A percentile compares a stretch with the other conserved stretches of the same genome.
Conservation (phyloP, 352 stramenopile species). For the Phytophthora nicotianae region DNA sequence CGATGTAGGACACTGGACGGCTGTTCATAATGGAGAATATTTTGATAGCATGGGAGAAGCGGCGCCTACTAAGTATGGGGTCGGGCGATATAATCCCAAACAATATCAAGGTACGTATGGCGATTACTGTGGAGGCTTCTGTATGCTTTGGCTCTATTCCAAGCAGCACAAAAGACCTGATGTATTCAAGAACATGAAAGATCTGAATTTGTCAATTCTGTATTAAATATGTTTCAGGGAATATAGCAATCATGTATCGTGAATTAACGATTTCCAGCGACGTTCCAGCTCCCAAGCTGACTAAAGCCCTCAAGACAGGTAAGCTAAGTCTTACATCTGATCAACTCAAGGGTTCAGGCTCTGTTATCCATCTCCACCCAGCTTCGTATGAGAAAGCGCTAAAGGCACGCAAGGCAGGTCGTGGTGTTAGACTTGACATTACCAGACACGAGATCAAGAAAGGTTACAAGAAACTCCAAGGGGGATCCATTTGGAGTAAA, state of each 20-base stretch:
- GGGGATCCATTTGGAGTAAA: not conserved
- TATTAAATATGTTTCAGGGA: conserved; percentile 4
- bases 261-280: conserved; percentile 5
- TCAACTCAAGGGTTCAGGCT: not conserved
- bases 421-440: too few species aligned
- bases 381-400: not conserved
- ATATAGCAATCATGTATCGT: conserved; percentile 24
- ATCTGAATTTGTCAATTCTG: too few species aligned
- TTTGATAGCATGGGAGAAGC: not conserved
- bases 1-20: not conserved
- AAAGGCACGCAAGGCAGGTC: not conserved
- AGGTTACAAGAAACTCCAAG: not conserved
- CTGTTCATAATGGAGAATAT: not conserved
- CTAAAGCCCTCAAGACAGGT: not conserved
- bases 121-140: too few species aligned
- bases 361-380: not conserved
- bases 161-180: too few species aligned
- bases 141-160: too few species aligned
- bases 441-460: not conserved
- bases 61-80: not conserved
- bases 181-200: too few species aligned
- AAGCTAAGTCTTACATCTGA: not conserved
- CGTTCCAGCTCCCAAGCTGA: not conserved
- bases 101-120: too few species aligned
- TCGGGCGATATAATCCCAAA: not conserved